Percentiles rank a stretch among this genome's conserved stretches.
Conservation (phyloP, 305 asterid genomes). For the Solanum hybrid region DNA sequence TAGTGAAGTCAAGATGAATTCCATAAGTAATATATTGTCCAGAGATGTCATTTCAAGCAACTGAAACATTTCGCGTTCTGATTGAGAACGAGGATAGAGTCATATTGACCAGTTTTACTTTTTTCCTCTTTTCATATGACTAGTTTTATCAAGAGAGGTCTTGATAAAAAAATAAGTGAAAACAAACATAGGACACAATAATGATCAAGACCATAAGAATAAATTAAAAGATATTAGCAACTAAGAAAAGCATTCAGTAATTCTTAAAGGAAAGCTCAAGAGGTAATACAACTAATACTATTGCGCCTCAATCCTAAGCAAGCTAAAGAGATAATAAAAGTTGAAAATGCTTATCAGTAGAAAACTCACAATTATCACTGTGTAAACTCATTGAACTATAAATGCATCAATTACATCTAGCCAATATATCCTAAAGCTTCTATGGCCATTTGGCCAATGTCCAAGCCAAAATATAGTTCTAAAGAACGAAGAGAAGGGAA, state of each 20-base stretch:
- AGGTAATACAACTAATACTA: neutral
- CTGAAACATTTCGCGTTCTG: neutral
- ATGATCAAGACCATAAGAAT: neutral
- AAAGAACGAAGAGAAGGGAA: neutral
- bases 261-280: neutral
- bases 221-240: neutral
- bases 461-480: neutral
- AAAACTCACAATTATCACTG: neutral
- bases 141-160: neutral
- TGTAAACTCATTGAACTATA: neutral
- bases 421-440: neutral
- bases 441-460: neutral
- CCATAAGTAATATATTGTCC: neutral
- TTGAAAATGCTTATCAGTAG: neutral
- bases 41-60: conserved; percentile 1
- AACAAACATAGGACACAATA: neutral
- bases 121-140: neutral
- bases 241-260: neutral
- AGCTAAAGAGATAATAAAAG: neutral
- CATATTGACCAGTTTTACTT: neutral
- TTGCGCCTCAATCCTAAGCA: neutral
- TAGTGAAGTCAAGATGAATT: neutral
- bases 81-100: neutral
- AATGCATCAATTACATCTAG: neutral
- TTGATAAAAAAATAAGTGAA: conserved; percentile 37